These are phyloP conservation scores for Wickerhamomyces queroliae DNA, from an alignment of 805 yeast genomes.

Conservation along the genomic window DNA sequence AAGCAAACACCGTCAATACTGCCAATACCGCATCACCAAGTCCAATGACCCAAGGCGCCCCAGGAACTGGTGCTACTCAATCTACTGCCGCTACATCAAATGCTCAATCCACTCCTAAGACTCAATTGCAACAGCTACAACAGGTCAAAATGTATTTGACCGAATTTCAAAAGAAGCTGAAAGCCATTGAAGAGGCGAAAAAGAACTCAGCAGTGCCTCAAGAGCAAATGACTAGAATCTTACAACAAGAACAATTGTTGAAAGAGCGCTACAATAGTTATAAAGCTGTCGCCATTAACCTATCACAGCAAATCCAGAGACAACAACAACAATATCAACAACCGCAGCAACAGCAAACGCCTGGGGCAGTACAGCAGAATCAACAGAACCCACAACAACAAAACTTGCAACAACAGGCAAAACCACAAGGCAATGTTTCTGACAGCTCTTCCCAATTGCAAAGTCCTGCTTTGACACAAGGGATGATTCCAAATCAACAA, in stretches of 20 bases:
- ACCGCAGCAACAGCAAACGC: conserved; percentile 10
- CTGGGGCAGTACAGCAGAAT: conserved; percentile 7
- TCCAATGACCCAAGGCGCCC: conserved; percentile 9
- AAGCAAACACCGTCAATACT: background rate
- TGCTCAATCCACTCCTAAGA: conserved; percentile 4
- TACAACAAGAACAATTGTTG: conserved; percentile 43
- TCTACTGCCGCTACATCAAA: conserved; percentile 3
- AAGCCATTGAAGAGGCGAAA: conserved; percentile 43
- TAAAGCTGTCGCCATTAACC: conserved; percentile 38
- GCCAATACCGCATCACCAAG: conserved; percentile 13
- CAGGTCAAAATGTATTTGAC: conserved; percentile 40
- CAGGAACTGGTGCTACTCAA: conserved; percentile 3
- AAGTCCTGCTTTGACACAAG: conserved; percentile 11
- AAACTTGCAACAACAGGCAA: conserved; percentile 21
- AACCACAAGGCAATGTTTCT: background rate
- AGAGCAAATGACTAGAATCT: conserved; percentile 37
- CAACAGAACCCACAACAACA: conserved; percentile 21
- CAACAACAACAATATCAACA: conserved; percentile 15
- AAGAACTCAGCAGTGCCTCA: conserved; percentile 37
- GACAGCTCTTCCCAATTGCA: conserved; percentile 21
- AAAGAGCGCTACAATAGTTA: conserved; percentile 42
- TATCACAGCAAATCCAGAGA: conserved; percentile 9
- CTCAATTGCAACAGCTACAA: conserved; percentile 30
- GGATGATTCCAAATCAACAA: conserved; percentile 2
- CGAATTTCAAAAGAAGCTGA: conserved; percentile 44